A percentile compares a stretch with the other conserved stretches of the same genome.
Conservation (phyloP, 257 asterid species). For the Prunella vulgaris region DNA sequence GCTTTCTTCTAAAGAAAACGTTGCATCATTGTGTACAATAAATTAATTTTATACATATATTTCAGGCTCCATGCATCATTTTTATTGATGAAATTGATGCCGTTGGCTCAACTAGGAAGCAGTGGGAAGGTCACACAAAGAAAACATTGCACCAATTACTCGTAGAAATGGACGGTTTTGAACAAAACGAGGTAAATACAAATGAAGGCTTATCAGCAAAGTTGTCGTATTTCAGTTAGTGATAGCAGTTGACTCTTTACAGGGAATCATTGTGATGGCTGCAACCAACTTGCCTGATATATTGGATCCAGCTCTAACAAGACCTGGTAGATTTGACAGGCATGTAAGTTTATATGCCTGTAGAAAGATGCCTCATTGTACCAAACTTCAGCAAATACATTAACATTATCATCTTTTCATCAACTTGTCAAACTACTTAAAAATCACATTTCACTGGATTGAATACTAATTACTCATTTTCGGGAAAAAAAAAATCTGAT, state of each 20-base stretch:
- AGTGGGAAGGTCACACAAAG: constrained; percentile 99
- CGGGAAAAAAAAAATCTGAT: constrained; percentile 13
- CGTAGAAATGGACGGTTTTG: constrained; percentile 99
- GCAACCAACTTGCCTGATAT: constrained; percentile 98
- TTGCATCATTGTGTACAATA: constrained; percentile 42
- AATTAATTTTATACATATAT: constrained; percentile 10
- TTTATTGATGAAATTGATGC: constrained; percentile 98
- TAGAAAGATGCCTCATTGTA: neutral
- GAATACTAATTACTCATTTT: neutral
- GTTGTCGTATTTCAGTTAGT: neutral
- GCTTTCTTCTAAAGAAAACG: constrained; percentile 54
- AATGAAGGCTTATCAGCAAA: neutral
- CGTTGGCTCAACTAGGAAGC: constrained; percentile 96
- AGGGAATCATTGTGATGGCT: constrained; percentile 97
- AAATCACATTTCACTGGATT: neutral
- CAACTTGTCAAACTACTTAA: neutral
- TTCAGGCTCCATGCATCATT: constrained; percentile 94
- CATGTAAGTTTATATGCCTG: constrained; percentile 69
- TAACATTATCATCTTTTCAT: neutral
- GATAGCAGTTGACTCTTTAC: constrained; percentile 13
- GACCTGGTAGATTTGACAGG: constrained; percentile 98
- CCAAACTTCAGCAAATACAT: neutral
- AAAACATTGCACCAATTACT: constrained; percentile 93
- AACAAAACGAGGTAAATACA: constrained; percentile 80
- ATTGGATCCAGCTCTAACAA: constrained; percentile 96